Base-by-base conservation (phyloP, 2,329 filamentous ascomycete genomes). In the Xylariaceae sp. region DNA sequence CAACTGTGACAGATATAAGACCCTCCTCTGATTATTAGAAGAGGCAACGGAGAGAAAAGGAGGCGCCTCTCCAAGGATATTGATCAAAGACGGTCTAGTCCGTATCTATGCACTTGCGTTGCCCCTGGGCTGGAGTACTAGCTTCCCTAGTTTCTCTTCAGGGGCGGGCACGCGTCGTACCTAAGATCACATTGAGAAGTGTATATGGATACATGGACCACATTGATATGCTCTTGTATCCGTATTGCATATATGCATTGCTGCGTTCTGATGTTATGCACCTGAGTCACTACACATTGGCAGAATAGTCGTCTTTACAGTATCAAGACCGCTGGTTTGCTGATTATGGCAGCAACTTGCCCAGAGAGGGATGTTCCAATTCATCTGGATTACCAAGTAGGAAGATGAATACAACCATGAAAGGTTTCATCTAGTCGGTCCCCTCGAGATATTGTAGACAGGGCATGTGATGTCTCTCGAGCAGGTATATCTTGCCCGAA, bases 311-410 rank as follows among this genome's bases (percentile, higher is more conserved):
- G 29, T 43, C 44, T 52, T 40, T 47, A 49, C 51, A 52, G 16
- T 19, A 43, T 10, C 14, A 7, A 20, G 42, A 45, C 40, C 32
- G 10, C 29, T 29, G 18, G 23, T 52, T 32, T 37, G 23, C 23
- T 26, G 23, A 26, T 18, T 32, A 42, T 19, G 10, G 44, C 19
- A 14, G 50, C 43, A 43, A 20, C 40, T 48, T 48, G 10, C 20
- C 42, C 5, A 44, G 21, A 41, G 37, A 51, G 23, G 41, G 45
- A 32, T 20, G 47, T 54, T 12, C 48, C 51, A 43, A 48, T 60
- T 54, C 57, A 60, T 60, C 48, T 40, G 26, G 57, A 40, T 46
- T 57, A 57, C 42, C 16, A 23, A 54, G 21, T 55, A 52, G 45
- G 49, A n/a, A 47, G 45, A 46, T 18, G 19, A 3, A 53, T 20